Conservation (phyloP, 768 basidiomycete genomes). For the Termitomyces bulborhizus region DNA sequence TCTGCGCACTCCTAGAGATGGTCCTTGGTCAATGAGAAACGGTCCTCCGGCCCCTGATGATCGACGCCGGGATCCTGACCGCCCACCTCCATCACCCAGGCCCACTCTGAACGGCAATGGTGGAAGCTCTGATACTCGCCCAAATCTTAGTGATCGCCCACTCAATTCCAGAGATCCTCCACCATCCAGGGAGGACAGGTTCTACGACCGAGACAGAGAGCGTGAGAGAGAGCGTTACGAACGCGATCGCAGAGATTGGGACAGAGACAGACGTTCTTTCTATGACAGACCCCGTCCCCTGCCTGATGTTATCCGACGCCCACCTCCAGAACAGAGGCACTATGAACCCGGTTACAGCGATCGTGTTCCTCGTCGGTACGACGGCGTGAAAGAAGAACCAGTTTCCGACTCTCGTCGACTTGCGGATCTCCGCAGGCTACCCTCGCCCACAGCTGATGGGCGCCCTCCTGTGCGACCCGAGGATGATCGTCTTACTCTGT, state of each 20-base stretch:
- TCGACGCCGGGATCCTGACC: conserved; percentile 23
- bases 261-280: conserved; percentile 31
- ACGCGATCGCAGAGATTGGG: conserved; percentile 21
- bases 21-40: conserved; percentile 23
- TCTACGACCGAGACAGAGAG: conserved; percentile 29
- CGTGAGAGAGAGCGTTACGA: conserved; percentile 32
- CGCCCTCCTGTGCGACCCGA: conserved; percentile 12
- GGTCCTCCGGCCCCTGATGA: conserved; percentile 20
- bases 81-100: conserved; percentile 12
- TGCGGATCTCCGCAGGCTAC: conserved; percentile 26
- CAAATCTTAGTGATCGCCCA: conserved; percentile 13
- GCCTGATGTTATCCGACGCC: conserved; percentile 28
- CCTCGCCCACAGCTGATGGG: conserved; percentile 7
- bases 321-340: conserved; percentile 41
- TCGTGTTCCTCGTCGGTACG: conserved; percentile 18
- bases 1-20: conserved; percentile 16
- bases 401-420: conserved; percentile 21
- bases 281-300: conserved; percentile 18
- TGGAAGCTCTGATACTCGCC: conserved; percentile 12
- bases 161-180: conserved; percentile 11
- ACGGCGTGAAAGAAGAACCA: conserved; percentile 17
- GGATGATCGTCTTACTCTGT: conserved; percentile 11
- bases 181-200: conserved; percentile 22
- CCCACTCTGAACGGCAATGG: conserved; percentile 6
- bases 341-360: conserved; percentile 37